Evolutionary conservation across 1,139 yeast species (phyloP).

Genomic region (Suhomyces wounanorum): DNA sequence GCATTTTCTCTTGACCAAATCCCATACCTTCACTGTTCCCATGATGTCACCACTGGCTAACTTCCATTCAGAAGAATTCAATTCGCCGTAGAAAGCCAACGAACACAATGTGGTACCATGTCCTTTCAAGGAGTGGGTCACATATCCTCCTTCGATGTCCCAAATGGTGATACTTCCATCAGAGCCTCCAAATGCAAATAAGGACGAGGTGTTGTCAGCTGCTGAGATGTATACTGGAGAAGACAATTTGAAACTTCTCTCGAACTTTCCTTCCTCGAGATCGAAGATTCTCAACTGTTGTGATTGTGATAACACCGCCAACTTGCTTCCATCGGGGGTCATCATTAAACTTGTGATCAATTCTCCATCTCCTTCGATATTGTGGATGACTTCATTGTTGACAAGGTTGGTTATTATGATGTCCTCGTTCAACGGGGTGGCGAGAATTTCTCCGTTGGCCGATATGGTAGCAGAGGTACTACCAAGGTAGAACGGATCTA

Average conservation of each 20-base stretch:
- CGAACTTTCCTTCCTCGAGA: slow-evolving; percentile 45
- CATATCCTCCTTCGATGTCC: slow-evolving; percentile 86
- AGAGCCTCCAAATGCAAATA: slow-evolving; percentile 92
- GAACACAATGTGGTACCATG: slow-evolving; percentile 94
- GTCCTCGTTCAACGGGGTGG: slow-evolving; percentile 80
- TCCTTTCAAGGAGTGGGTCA: slow-evolving; percentile 89
- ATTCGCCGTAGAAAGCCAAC: slow-evolving; percentile 69
- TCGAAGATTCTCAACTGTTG: slow-evolving; percentile 74
- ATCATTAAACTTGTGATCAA: slow-evolving; percentile 70
- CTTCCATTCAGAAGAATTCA: slow-evolving; percentile 72
- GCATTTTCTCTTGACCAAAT: slow-evolving; percentile 76
- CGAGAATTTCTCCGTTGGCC: slow-evolving; percentile 64
- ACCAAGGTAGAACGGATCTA: slow-evolving; percentile 81
- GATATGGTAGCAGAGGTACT: slow-evolving; percentile 75
- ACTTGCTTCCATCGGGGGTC: slow-evolving; percentile 70
- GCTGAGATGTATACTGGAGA: slow-evolving; percentile 83
- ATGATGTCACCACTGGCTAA: slow-evolving; percentile 86
- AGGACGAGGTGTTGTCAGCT: slow-evolving; percentile 77
- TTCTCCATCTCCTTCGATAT: slow-evolving; percentile 85
- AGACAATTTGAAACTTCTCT: slow-evolving; percentile 58
- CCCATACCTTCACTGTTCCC: slow-evolving; percentile 90
- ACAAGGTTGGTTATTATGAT: slow-evolving; percentile 66
- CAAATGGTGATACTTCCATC: slow-evolving; percentile 92
- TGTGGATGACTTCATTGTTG: slow-evolving; percentile 59
- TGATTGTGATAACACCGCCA: slow-evolving; percentile 81